phyloP scores from a whole-genome alignment of 805 yeast genomes.

The Ogataea kodamae region DNA sequence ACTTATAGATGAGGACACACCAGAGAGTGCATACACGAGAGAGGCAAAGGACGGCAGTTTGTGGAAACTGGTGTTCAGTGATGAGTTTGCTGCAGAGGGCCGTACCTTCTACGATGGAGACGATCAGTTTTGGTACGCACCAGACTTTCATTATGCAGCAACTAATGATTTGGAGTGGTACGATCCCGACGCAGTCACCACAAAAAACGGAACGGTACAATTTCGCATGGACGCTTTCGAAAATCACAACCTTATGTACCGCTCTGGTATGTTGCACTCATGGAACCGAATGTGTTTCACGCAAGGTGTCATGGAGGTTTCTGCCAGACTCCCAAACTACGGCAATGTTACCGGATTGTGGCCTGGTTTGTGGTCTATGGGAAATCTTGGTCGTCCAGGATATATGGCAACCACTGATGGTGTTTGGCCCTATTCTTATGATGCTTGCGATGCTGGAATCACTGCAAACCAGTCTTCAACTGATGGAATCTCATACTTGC shows the following conservation, averaged over 20 bases:
- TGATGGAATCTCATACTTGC: constrained; percentile 83
- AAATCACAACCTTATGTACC: constrained; percentile 74
- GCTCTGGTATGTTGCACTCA: constrained; percentile 88
- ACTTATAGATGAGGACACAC: constrained; percentile 75
- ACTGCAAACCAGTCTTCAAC: constrained; percentile 89
- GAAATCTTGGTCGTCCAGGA: constrained; percentile 91
- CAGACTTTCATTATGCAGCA: constrained; percentile 79
- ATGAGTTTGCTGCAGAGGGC: constrained; percentile 88
- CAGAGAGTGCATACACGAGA: constrained; percentile 42
- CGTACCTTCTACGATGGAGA: constrained; percentile 87
- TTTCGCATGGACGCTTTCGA: constrained; percentile 76
- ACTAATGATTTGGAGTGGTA: constrained; percentile 94
- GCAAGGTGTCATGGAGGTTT: constrained; percentile 74
- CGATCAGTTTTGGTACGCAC: constrained; percentile 88
- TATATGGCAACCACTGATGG: constrained; percentile 85
- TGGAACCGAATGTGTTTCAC: constrained; percentile 93
- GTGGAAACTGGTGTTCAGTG: constrained; percentile 83
- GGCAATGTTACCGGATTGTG: constrained; percentile 81
- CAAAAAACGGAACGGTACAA: constrained; percentile 66
- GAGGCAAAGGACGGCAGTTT: constrained; percentile 54
- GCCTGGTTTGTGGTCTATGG: constrained; percentile 97
- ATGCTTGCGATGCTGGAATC: constrained; percentile 87
- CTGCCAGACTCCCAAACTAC: constrained; percentile 74
- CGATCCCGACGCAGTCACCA: constrained; percentile 83
- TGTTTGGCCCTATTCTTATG: constrained; percentile 91